Percentiles rank a stretch among this genome's conserved stretches.
Evolutionary conservation across 2,329 filamentous ascomycete genomes (phyloP).

Genomic region (Amauroascus verrucosus): DNA sequence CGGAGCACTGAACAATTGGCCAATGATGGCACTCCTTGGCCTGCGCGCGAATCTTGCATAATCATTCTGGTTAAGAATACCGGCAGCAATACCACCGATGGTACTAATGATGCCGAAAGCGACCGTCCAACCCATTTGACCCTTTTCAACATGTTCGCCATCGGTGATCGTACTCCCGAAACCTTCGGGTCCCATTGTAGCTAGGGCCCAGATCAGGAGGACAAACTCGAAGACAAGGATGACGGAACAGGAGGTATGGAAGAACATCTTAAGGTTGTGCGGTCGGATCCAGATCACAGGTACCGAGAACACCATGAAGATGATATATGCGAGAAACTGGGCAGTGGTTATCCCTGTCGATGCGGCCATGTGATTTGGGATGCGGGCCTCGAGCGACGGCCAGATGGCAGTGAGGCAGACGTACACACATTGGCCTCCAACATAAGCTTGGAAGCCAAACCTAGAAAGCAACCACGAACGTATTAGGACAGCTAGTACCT

Average conservation of each 20-base stretch:
- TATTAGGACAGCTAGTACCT: background rate
- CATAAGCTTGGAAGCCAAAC: constrained; percentile 32
- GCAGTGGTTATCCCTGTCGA: constrained; percentile 27
- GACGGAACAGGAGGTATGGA: constrained; percentile 11
- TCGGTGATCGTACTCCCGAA: constrained; percentile 11
- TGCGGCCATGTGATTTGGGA: constrained; percentile 29
- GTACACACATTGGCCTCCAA: constrained; percentile 29
- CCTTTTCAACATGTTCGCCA: background rate
- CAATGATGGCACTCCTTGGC: constrained; percentile 35
- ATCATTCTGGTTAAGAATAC: constrained; percentile 39
- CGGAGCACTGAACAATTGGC: constrained; percentile 32
- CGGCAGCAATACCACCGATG: constrained; percentile 39
- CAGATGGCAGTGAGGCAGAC: constrained; percentile 17
- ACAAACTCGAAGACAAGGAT: constrained; percentile 13
- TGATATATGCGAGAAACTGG: constrained; percentile 28
- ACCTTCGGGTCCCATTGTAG: constrained; percentile 11
- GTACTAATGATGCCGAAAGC: constrained; percentile 34
- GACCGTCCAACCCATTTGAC: constrained; percentile 29
- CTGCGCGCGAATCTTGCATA: constrained; percentile 36
- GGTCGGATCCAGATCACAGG: constrained; percentile 38
- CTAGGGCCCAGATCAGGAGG: constrained; percentile 14
- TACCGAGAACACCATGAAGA: constrained; percentile 31
- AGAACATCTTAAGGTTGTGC: constrained; percentile 20
- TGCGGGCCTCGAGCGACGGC: constrained; percentile 25
- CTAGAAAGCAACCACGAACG: constrained; percentile 22